phyloP scores from a whole-genome alignment of 2,329 filamentous ascomycete genomes.

The Xylariales sp. region DNA sequence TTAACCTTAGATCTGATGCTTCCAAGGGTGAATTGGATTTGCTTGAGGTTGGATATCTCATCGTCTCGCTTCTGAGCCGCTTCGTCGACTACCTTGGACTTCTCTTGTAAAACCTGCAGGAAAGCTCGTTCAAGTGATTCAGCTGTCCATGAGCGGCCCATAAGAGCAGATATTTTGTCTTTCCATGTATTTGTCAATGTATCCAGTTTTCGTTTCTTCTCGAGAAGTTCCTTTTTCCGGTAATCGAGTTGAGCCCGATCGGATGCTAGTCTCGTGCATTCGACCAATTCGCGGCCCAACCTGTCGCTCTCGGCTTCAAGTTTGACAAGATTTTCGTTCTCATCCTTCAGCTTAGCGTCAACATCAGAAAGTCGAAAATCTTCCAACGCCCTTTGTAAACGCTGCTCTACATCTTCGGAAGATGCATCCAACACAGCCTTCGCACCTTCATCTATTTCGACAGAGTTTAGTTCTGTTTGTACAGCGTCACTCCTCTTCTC shows the following conservation, averaged over 20 bases:
- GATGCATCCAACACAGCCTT: constrained; percentile 74
- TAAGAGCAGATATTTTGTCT: constrained; percentile 59
- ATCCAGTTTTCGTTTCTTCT: constrained; percentile 69
- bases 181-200: constrained; percentile 74
- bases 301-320: constrained; percentile 69
- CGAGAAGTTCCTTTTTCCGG: constrained; percentile 73
- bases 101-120: constrained; percentile 56
- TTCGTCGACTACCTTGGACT: constrained; percentile 54
- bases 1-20: constrained; percentile 60
- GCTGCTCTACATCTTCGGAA: constrained; percentile 62
- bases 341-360: constrained; percentile 65
- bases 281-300: constrained; percentile 75
- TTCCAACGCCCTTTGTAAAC: constrained; percentile 58
- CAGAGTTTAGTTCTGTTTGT: constrained; percentile 65
- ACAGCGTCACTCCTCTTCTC: constrained; percentile 64
- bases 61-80: constrained; percentile 68
- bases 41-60: constrained; percentile 67
- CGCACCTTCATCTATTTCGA: constrained; percentile 81
- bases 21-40: constrained; percentile 69
- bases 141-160: constrained; percentile 66
- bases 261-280: constrained; percentile 74
- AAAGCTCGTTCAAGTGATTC: constrained; percentile 68
- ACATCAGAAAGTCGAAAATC: constrained; percentile 61
- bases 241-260: constrained; percentile 82
- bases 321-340: constrained; percentile 60